Percentiles rank a stretch among this genome's conserved stretches.
Conservation (phyloP, 2,329 filamentous ascomycete species). For the Mollisiaceae sp. region DNA sequence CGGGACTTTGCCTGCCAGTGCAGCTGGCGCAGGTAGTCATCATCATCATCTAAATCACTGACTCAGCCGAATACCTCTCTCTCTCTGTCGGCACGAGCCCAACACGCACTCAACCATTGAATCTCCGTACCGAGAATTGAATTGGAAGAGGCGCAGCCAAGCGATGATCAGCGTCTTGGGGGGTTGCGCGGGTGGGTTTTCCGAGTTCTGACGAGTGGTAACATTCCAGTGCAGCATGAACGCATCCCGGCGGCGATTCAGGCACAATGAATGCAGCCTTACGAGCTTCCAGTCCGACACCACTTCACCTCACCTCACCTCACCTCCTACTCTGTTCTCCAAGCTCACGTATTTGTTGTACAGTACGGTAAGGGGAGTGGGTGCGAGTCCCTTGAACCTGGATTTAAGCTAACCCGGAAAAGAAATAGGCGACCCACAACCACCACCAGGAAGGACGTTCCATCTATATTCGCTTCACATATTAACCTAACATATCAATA, state of each 20-base stretch:
- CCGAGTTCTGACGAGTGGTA: neutral
- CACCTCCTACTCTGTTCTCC: too few species aligned
- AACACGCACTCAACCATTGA: neutral
- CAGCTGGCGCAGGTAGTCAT: neutral
- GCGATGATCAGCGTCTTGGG: neutral
- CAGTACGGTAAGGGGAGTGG: too few species aligned
- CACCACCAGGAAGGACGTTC: too few species aligned
- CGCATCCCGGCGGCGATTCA: neutral
- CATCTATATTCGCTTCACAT: too few species aligned
- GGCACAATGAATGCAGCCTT: slow-evolving; percentile 10
- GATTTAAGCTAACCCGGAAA: too few species aligned
- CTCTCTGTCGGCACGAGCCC: neutral
- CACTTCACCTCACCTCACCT: neutral
- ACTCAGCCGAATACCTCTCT: neutral
- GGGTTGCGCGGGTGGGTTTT: neutral
- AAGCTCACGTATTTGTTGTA: too few species aligned
- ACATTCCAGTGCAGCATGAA: neutral
- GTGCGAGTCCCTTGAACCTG: too few species aligned
- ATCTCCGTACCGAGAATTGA: neutral
- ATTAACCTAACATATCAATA: too few species aligned
- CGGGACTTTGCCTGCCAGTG: neutral
- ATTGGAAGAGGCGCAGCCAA: neutral
- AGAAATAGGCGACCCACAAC: too few species aligned
- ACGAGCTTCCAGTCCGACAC: neutral
- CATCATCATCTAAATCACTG: neutral